Conservation (phyloP, 1,284 basidiomycete genomes). For the Puccinia novopanici region DNA sequence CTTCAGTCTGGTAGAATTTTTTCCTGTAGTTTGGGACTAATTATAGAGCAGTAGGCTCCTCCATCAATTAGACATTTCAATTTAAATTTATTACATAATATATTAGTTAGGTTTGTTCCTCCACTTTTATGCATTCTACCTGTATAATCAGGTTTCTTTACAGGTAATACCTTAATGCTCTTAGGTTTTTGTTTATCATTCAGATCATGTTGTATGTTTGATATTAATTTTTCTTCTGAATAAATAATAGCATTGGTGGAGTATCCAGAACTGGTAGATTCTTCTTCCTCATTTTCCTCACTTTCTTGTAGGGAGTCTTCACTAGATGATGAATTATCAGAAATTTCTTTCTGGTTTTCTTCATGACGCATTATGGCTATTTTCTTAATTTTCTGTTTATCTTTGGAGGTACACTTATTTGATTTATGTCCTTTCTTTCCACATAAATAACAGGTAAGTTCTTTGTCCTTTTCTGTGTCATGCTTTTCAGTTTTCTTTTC, state of each 20-base stretch:
- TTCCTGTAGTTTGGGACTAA: background rate
- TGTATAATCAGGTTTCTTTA: no score
- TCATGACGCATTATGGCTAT: background rate
- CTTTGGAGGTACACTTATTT: no score
- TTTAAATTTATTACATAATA: constrained; percentile 6
- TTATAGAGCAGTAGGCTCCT: no score
- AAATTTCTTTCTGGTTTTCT: background rate
- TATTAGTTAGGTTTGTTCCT: background rate
- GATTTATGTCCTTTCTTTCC: no score
- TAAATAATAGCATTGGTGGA: no score
- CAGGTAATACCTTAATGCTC: no score
- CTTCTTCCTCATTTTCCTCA: background rate
- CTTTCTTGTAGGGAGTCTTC: no score
- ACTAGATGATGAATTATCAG: no score
- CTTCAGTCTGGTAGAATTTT: background rate
- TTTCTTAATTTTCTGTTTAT: background rate
- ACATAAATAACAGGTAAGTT: no score
- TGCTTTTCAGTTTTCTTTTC: background rate
- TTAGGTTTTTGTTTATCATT: background rate
- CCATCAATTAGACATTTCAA: constrained; percentile 9
- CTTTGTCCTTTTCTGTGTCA: no score
- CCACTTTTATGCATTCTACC: background rate
- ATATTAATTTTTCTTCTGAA: background rate
- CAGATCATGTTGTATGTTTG: background rate
- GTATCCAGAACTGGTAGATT: background rate